These are phyloP conservation scores for Suillus brevipes DNA, from an alignment of 768 basidiomycete genomes.

Conservation along the genomic window DNA sequence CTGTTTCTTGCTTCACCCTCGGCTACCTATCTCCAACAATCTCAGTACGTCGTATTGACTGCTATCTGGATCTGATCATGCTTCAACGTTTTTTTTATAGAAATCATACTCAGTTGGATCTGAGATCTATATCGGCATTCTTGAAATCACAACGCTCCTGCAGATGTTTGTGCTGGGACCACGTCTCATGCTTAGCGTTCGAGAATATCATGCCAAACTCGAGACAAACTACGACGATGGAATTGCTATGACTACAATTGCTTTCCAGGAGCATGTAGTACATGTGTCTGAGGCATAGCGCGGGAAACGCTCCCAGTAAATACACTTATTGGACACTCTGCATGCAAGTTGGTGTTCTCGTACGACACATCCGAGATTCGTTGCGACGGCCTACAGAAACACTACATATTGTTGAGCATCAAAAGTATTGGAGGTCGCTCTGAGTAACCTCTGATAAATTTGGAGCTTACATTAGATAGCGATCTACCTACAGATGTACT, in stretches of 20 bases:
- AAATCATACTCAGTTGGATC: neutral
- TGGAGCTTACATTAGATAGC: neutral
- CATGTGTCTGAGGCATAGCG: neutral
- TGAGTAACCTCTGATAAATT: neutral
- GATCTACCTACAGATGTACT: neutral
- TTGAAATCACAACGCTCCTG: neutral
- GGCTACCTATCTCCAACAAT: neutral
- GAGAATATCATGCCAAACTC: neutral
- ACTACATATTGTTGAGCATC: neutral
- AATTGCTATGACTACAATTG: neutral
- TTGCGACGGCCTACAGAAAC: neutral
- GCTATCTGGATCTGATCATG: neutral
- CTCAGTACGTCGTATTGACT: neutral
- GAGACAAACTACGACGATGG: neutral
- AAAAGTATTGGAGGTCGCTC: neutral
- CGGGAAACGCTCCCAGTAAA: neutral
- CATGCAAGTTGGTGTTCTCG: neutral
- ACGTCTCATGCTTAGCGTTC: constrained; percentile 1
- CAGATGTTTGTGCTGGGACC: constrained; percentile 4
- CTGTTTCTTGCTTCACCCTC: constrained; percentile 5
- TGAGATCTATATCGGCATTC: neutral
- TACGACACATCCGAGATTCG: neutral
- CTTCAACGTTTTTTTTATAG: neutral
- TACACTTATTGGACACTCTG: neutral
- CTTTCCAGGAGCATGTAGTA: neutral